phyloP scores from a whole-genome alignment of 2,329 filamentous ascomycete species.

The Aaosphaeria arxii region DNA sequence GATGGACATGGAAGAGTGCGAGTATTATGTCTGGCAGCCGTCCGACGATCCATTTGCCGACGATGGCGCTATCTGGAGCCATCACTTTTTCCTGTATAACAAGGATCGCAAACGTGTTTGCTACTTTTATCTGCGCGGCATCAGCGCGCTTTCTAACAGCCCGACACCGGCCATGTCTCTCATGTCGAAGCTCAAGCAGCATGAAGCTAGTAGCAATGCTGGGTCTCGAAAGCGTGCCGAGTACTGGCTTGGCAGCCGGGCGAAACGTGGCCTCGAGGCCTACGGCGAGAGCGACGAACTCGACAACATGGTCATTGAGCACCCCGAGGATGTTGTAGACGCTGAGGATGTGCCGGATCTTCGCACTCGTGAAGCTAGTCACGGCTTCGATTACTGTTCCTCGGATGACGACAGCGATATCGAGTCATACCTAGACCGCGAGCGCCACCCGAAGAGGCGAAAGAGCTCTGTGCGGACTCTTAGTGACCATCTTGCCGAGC shows the following conservation, averaged over 20 bases:
- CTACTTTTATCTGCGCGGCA: slow-evolving; percentile 88
- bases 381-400: slow-evolving; percentile 27
- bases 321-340: slow-evolving; percentile 37
- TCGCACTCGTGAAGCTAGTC: slow-evolving; percentile 26
- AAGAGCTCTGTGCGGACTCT: slow-evolving; percentile 46
- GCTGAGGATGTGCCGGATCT: slow-evolving; percentile 38
- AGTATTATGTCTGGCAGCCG: slow-evolving; percentile 84
- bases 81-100: slow-evolving; percentile 98
- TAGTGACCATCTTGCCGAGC: slow-evolving; percentile 52
- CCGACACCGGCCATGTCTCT: slow-evolving; percentile 43
- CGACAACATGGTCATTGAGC: slow-evolving; percentile 37
- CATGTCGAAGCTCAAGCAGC: slow-evolving; percentile 37
- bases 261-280: slow-evolving; percentile 44
- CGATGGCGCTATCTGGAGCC: slow-evolving; percentile 89
- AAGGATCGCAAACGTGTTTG: slow-evolving; percentile 86
- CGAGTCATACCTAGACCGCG: slow-evolving; percentile 34
- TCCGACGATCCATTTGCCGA: slow-evolving; percentile 90
- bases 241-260: slow-evolving; percentile 79
- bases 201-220: slow-evolving; percentile 46
- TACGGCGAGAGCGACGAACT: slow-evolving; percentile 46
- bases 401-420: slow-evolving; percentile 33
- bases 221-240: slow-evolving; percentile 76
- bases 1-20: slow-evolving; percentile 87
- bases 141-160: slow-evolving; percentile 70
- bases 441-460: slow-evolving; percentile 38